A percentile compares a stretch with the other conserved stretches of the same genome.
Conservation (phyloP, 176 grass and related monocot genomes). For the Carex parvula region DNA sequence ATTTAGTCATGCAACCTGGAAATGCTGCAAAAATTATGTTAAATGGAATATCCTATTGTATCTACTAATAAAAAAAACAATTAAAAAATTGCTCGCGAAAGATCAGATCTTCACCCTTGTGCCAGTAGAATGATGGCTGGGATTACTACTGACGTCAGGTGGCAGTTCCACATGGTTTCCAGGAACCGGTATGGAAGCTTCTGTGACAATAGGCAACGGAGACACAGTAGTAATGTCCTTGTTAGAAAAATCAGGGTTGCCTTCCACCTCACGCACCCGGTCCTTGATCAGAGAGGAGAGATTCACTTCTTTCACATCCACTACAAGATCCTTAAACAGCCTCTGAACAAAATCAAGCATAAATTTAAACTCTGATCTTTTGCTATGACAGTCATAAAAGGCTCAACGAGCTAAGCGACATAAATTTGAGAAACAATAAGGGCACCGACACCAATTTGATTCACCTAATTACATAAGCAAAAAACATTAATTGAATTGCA, state of each 20-base stretch:
- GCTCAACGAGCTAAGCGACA: neutral
- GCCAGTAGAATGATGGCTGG: conserved; percentile 2
- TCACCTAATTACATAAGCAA: no score
- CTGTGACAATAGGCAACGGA: conserved; percentile 45
- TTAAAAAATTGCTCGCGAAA: neutral
- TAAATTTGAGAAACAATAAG: neutral
- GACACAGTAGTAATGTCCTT: conserved; percentile 62
- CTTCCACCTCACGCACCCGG: conserved; percentile 59
- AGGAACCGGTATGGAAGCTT: conserved; percentile 48
- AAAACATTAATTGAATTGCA: no score
- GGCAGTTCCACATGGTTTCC: conserved; percentile 61
- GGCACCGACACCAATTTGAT: conserved; percentile 11
- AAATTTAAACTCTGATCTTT: neutral
- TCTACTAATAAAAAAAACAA: neutral
- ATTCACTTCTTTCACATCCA: conserved; percentile 95
- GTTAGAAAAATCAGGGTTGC: conserved; percentile 97
- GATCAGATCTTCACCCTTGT: conserved; percentile 15
- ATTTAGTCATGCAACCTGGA: neutral
- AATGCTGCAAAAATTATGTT: neutral
- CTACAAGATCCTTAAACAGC: conserved; percentile 90
- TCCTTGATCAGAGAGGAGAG: conserved; percentile 79
- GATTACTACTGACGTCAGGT: conserved; percentile 59
- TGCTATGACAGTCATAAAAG: neutral
- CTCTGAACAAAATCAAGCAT: conserved; percentile 39
- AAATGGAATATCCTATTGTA: neutral